These are phyloP conservation scores for Quercus dentata DNA, from an alignment of 306 rosid species.

Conservation along the genomic window DNA sequence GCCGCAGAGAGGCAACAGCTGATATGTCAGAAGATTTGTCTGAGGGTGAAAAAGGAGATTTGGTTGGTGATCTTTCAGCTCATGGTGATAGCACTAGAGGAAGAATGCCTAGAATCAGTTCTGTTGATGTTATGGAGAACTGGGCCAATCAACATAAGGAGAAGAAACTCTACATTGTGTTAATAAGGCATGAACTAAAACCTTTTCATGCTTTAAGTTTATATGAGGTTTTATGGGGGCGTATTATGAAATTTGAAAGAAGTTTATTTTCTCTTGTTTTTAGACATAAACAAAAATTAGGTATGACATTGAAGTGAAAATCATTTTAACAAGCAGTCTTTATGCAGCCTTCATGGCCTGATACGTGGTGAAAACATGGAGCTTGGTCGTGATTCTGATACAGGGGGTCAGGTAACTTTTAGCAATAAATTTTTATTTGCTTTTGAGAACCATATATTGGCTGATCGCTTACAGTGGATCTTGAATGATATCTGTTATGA, in stretches of 20 bases:
- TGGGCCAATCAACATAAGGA: constrained; percentile 51
- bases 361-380: constrained; percentile 63
- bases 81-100: constrained; percentile 33
- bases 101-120: constrained; percentile 36
- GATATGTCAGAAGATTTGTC: constrained; percentile 68
- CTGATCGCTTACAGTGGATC: constrained; percentile 7
- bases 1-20: constrained; percentile 52
- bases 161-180: constrained; percentile 48
- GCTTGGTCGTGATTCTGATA: constrained; percentile 68
- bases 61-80: constrained; percentile 28
- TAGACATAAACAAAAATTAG: neutral
- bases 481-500: neutral
- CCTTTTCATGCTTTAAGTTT: constrained; percentile 11
- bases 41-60: constrained; percentile 59
- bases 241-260: neutral
- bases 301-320: neutral
- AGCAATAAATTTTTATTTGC: neutral
- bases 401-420: constrained; percentile 57
- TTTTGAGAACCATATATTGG: neutral
- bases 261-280: neutral
- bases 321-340: constrained; percentile 21
- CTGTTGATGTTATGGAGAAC: constrained; percentile 48
- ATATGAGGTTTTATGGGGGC: neutral
- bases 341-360: constrained; percentile 61
- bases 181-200: constrained; percentile 42